Evolutionary conservation across 2,329 filamentous ascomycete species (phyloP).

Genomic region (Penicillium digitatum): DNA sequence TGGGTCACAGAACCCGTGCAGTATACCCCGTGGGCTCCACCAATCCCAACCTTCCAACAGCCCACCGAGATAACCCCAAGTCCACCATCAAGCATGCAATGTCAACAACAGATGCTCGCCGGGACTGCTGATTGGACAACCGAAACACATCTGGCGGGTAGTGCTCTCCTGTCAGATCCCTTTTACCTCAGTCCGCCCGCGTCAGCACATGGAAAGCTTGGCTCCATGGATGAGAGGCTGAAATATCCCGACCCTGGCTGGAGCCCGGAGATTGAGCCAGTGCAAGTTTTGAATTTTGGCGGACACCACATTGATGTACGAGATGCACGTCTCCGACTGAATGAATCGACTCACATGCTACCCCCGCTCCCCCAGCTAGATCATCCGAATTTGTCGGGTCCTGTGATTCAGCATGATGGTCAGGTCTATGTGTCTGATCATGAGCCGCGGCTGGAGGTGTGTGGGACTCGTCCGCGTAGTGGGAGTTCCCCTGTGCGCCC

Average conservation of each 20-base stretch:
- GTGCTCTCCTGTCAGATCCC: constrained; percentile 20
- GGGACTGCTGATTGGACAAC: constrained; percentile 23
- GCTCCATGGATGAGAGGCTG: constrained; percentile 22
- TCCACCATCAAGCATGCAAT: constrained; percentile 11
- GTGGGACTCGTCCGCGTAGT: constrained; percentile 26
- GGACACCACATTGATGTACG: constrained; percentile 31
- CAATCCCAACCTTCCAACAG: constrained; percentile 18
- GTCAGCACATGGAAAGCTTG: constrained; percentile 11
- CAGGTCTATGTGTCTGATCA: constrained; percentile 13
- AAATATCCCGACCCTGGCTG: constrained; percentile 12
- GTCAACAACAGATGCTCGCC: constrained; percentile 18
- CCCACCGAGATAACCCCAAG: constrained; percentile 5
- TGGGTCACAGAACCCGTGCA: constrained; percentile 37
- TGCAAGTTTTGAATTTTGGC: constrained; percentile 24
- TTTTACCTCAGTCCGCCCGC: constrained; percentile 13
- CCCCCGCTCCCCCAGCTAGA: constrained; percentile 21
- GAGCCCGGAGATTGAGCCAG: constrained; percentile 15
- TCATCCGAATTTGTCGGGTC: constrained; percentile 30
- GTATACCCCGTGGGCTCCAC: constrained; percentile 28
- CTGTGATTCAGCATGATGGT: constrained; percentile 24
- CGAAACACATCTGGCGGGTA: constrained; percentile 8
- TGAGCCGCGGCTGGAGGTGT: constrained; percentile 12
- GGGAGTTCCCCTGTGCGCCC: constrained; percentile 33
- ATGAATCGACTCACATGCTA: constrained; percentile 16
- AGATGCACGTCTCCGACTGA: constrained; percentile 27